Percentiles rank a stretch among this genome's conserved stretches.
Evolutionary conservation across 345 rosid genomes (phyloP).

Genomic region (Aquilaria malaccensis): DNA sequence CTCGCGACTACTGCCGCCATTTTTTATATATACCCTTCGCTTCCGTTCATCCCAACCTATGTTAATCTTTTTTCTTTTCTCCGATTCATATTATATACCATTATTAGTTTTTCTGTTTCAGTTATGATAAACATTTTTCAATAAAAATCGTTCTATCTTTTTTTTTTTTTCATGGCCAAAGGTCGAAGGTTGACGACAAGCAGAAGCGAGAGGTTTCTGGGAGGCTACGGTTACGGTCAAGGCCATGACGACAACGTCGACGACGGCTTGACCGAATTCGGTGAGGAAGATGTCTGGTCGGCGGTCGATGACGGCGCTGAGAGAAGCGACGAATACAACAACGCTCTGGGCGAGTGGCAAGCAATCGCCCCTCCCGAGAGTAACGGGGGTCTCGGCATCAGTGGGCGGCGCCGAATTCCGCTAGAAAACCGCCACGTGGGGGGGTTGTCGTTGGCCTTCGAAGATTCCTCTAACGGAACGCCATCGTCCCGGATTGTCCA

Average conservation of each 20-base stretch:
- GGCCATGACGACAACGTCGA: slow-evolving; percentile 21
- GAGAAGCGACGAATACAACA: slow-evolving; percentile 7
- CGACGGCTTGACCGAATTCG: slow-evolving; percentile 41
- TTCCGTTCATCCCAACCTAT: slow-evolving; percentile 15
- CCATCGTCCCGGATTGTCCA: slow-evolving; percentile 63
- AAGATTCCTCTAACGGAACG: slow-evolving; percentile 30
- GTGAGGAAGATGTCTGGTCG: slow-evolving; percentile 90
- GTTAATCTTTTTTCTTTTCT: slow-evolving; percentile 14
- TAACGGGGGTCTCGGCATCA: slow-evolving; percentile 7
- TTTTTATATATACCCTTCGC: slow-evolving; percentile 26
- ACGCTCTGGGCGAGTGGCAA: slow-evolving; percentile 32
- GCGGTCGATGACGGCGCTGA: slow-evolving; percentile 36
- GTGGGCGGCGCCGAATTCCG: slow-evolving; percentile 11
- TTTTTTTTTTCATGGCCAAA: slow-evolving; percentile 38
- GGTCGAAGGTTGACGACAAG: slow-evolving; percentile 66
- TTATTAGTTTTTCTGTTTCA: neutral
- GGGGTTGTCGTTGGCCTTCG: slow-evolving; percentile 67
- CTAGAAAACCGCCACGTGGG: slow-evolving; percentile 35
- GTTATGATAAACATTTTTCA: neutral
- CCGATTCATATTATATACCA: neutral
- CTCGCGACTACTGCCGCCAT: neutral
- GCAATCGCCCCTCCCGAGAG: slow-evolving; percentile 24
- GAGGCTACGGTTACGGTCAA: slow-evolving; percentile 25
- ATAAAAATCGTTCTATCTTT: neutral
- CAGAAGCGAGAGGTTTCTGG: slow-evolving; percentile 67